Base-by-base conservation (phyloP, 495 filamentous ascomycete genomes). In the Echria macrotheca region DNA sequence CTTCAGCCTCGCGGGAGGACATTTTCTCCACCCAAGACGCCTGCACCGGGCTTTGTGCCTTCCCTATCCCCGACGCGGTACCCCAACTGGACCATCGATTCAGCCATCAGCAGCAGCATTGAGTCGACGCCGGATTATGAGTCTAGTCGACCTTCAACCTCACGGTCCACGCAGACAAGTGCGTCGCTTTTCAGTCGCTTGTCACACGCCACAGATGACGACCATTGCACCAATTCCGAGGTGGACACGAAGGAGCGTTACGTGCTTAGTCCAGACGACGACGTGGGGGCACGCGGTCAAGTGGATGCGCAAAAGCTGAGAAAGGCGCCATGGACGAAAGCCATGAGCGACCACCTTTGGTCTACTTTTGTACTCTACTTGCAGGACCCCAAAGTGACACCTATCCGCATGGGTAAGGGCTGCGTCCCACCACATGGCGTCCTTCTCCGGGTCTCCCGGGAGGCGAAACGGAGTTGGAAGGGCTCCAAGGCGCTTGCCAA, bases 261-360 rank as follows among this genome's bases (percentile, higher is more conserved):
- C 36, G 17, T 32, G n/a, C 21, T 49, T 25, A 40, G 53, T 51
- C 33, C 44, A 23, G 4, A 54, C 42, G 32, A 60, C 1, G 29
- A 35, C 36, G 4, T 52, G 1, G 49, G 48, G 5, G 11, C 44
- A 26, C 53, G 44, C 11, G 56, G 48, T n/a, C 47, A 46, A 7
- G 35, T 45, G 22, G 39, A 38, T 21, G 12, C 45, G 25, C 54
- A 65, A 26, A 68, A 66, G 38, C 44, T 53, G 33, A 65, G 71
- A 46, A 76, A 69, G 53, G 72, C 70, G 5, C 72, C 72, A 1
- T 98, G 91, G 90, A 94, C 87, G 2, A 78, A 83, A 37, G 85
- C 89, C 15, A 94, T 95, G 88, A 90, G 91, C 66, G 82, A 84
- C 28, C 93, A 98, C 61, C 67, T 98, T 23, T 97, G 94, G 94